Percentiles rank a stretch among this genome's conserved stretches.
These are phyloP conservation scores for Zasmidium angulare DNA, from an alignment of 2,329 filamentous ascomycete species.

Conservation along the genomic window DNA sequence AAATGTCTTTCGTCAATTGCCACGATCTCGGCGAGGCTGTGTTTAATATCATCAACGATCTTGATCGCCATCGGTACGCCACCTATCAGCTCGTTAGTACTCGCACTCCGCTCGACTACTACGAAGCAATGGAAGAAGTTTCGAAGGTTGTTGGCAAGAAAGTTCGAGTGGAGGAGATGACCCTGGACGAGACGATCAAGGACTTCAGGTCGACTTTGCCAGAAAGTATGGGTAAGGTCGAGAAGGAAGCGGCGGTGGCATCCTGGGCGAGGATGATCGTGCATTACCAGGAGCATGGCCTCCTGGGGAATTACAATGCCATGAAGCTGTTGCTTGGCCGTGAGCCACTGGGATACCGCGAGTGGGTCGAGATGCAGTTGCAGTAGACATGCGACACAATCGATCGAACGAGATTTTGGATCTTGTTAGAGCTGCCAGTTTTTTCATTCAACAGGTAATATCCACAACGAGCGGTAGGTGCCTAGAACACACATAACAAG, in stretches of 20 bases:
- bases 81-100: slow-evolving; percentile 30
- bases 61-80: slow-evolving; percentile 33
- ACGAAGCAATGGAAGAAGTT: slow-evolving; percentile 22
- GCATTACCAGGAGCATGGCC: slow-evolving; percentile 23
- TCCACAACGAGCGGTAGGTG: too few relatives aligned
- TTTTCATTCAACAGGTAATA: too few relatives aligned
- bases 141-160: slow-evolving; percentile 28
- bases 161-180: slow-evolving; percentile 21
- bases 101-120: slow-evolving; percentile 19
- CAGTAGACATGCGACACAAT: background rate
- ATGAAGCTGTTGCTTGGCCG: slow-evolving; percentile 22
- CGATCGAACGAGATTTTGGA: background rate
- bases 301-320: slow-evolving; percentile 24
- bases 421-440: background rate
- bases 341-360: slow-evolving; percentile 13
- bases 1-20: slow-evolving; percentile 30
- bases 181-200: slow-evolving; percentile 24
- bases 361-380: slow-evolving; percentile 11
- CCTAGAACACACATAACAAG: too few relatives aligned
- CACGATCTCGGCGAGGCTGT: slow-evolving; percentile 31
- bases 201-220: slow-evolving; percentile 14
- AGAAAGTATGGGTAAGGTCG: slow-evolving; percentile 1
- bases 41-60: slow-evolving; percentile 24
- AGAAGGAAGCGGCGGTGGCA: background rate
- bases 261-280: slow-evolving; percentile 5